Evolutionary conservation across 495 filamentous ascomycete genomes (phyloP).

Genomic region (Venustampulla echinocandica): DNA sequence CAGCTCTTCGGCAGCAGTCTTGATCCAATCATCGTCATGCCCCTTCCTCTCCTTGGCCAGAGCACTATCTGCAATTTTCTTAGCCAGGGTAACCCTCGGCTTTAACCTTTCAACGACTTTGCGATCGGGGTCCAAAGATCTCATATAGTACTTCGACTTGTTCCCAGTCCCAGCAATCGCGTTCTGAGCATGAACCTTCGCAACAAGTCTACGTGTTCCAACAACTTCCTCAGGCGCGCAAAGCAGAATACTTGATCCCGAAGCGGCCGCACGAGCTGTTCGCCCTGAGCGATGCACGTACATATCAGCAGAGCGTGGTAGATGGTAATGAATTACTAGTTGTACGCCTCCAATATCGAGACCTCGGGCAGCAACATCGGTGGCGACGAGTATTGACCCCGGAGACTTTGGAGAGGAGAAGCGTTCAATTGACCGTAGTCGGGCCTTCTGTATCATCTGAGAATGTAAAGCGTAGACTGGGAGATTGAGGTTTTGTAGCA

Average conservation of each 20-base stretch:
- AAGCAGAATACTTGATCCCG: conserved; percentile 74
- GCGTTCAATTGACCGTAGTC: conserved; percentile 81
- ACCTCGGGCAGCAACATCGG: conserved; percentile 93
- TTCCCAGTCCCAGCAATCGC: conserved; percentile 27
- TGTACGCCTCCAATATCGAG: conserved; percentile 88
- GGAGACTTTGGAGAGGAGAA: conserved; percentile 57
- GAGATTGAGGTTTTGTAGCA: conserved; percentile 76
- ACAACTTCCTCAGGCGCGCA: conserved; percentile 87
- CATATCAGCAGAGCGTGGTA: conserved; percentile 80
- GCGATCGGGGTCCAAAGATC: conserved; percentile 75
- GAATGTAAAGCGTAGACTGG: conserved; percentile 77
- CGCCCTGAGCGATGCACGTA: conserved; percentile 96
- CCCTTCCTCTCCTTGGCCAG: conserved; percentile 81
- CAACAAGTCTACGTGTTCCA: conserved; percentile 72
- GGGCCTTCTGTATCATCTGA: conserved; percentile 94
- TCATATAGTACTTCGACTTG: conserved; percentile 52
- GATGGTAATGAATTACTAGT: conserved; percentile 87
- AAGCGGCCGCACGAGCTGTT: conserved; percentile 73
- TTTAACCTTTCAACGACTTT: conserved; percentile 67
- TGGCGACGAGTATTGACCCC: conserved; percentile 75
- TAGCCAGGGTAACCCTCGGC: conserved; percentile 63
- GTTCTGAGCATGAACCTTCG: conserved; percentile 52
- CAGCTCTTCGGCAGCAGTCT: conserved; percentile 79
- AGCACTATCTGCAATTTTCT: conserved; percentile 71
- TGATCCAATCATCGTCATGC: conserved; percentile 77